Evolutionary conservation across 1,284 basidiomycete species (phyloP).

Genomic region (Stygiomarasmius scandens): DNA sequence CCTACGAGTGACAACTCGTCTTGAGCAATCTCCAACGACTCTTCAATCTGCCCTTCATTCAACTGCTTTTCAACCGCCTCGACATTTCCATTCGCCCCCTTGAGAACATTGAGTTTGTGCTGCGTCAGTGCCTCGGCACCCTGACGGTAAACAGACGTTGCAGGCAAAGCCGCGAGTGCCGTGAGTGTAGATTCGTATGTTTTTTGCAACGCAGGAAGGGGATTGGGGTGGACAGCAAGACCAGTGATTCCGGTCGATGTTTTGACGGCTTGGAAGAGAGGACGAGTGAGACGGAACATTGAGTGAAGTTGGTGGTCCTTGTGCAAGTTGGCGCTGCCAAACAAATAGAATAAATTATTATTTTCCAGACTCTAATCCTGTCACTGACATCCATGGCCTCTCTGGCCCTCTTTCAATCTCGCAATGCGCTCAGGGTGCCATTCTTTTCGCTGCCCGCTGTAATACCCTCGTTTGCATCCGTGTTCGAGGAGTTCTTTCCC

Average conservation of each 20-base stretch:
- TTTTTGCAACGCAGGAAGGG: constrained; percentile 75
- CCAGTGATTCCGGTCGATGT: constrained; percentile 81
- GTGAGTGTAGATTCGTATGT: constrained; percentile 84
- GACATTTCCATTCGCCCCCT: constrained; percentile 69
- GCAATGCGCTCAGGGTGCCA: constrained; percentile 19
- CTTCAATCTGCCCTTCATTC: constrained; percentile 81
- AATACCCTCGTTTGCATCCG: constrained; percentile 54
- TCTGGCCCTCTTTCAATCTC: constrained; percentile 38
- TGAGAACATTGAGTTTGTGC: constrained; percentile 77
- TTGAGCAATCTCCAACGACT: constrained; percentile 81
- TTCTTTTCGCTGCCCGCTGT: constrained; percentile 19
- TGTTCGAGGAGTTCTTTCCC: constrained; percentile 82
- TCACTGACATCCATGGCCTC: constrained; percentile 40
- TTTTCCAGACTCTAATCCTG: constrained; percentile 6
- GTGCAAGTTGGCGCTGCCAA: constrained; percentile 5
- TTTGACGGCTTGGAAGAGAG: constrained; percentile 72
- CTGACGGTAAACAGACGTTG: constrained; percentile 88
- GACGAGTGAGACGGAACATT: constrained; percentile 83
- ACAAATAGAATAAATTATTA: constrained; percentile 3
- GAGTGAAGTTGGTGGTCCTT: constrained; percentile 15
- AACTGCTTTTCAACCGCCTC: constrained; percentile 71
- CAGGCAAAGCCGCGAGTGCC: constrained; percentile 72
- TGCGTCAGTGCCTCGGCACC: constrained; percentile 87
- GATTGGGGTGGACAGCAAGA: constrained; percentile 74
- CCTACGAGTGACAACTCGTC: constrained; percentile 80